Evolutionary conservation across 1,284 basidiomycete genomes (phyloP), one percentile per base, ranked within the genome.

Genomic region (Tetrapyrgos nigripes): DNA sequence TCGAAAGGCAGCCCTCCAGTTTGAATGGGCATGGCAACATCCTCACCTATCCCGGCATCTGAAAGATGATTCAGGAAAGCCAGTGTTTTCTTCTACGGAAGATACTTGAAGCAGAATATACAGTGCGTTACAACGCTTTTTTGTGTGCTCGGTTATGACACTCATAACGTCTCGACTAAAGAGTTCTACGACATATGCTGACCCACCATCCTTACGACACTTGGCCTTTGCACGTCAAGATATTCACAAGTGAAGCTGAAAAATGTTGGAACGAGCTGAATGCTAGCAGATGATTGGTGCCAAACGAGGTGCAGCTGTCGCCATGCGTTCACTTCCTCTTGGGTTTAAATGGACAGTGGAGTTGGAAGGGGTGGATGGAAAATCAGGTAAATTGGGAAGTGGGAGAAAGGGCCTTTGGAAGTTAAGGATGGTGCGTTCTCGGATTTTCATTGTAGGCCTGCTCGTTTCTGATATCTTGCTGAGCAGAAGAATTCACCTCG

Each of bases 21-120:
- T 95, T 68, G 94, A 96, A 76, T 96, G 93, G 93, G 93, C 93
- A 17, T 96, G 94, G 94, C 93, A 95, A 69, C 88, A 94, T 67
- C 85, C 85, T 13, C 73, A 84, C 61, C 68, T 77, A 28, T 86
- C 86, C 3, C 76, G 86, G n/a, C 84, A 87, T 70, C 74, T 88
- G 33, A 79, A 81, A 28, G 79, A 79, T 57, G 66, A 68, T 14
- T 61, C 71, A 40, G 82, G 80, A 2, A 73, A 75, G 50, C 64
- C 73, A 2, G 64, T 80, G 6, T 79, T 83, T 61, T 65, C 66
- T 65, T 68, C 40, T 69, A 70, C 51, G 71, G 50, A 73, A 70
- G 50, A 53, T 65, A 73, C 44, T 64, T 86, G 43, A 78, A 74
- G 54, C 73, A 66, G 35, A 82, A 80, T 66, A 79, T 87, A 35